phyloP scores from a whole-genome alignment of 1,139 yeast genomes.

The Pichia kudriavzevii region DNA sequence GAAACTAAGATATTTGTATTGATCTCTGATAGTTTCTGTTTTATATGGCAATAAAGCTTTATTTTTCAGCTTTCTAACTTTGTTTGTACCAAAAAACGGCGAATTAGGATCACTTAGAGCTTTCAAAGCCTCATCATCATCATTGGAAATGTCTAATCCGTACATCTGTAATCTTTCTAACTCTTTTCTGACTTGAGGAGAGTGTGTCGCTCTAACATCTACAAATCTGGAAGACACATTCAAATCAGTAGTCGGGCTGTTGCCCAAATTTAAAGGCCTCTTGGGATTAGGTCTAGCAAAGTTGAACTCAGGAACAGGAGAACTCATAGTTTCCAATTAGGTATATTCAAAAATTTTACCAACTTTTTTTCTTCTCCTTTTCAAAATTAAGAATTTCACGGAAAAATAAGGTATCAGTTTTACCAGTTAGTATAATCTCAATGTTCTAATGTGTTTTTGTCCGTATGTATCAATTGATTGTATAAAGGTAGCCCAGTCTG shows the following conservation, averaged over 20 bases:
- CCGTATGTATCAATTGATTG: too few relatives aligned
- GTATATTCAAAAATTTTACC: neutral
- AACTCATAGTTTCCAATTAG: constrained; percentile 13
- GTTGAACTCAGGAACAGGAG: constrained; percentile 15
- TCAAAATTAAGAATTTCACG: too few relatives aligned
- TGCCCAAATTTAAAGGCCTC: constrained; percentile 10
- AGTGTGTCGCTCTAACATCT: neutral
- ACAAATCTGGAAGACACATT: neutral
- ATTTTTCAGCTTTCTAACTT: constrained; percentile 50
- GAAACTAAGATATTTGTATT: constrained; percentile 68
- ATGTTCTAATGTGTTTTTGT: too few relatives aligned
- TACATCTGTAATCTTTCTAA: constrained; percentile 30
- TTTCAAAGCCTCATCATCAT: constrained; percentile 34
- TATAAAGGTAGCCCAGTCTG: too few relatives aligned
- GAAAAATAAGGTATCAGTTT: too few relatives aligned
- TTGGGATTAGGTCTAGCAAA: constrained; percentile 10
- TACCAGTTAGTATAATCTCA: too few relatives aligned
- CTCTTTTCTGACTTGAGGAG: constrained; percentile 14
- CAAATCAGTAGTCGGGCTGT: neutral
- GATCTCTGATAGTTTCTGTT: constrained; percentile 63
- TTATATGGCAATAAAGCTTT: constrained; percentile 67
- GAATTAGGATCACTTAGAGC: constrained; percentile 45
- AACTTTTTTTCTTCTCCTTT: too few relatives aligned
- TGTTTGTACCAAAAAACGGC: constrained; percentile 46
- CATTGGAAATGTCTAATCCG: constrained; percentile 51